Evolutionary conservation across 768 basidiomycete genomes (phyloP).

Genomic region (Russula vinacea): DNA sequence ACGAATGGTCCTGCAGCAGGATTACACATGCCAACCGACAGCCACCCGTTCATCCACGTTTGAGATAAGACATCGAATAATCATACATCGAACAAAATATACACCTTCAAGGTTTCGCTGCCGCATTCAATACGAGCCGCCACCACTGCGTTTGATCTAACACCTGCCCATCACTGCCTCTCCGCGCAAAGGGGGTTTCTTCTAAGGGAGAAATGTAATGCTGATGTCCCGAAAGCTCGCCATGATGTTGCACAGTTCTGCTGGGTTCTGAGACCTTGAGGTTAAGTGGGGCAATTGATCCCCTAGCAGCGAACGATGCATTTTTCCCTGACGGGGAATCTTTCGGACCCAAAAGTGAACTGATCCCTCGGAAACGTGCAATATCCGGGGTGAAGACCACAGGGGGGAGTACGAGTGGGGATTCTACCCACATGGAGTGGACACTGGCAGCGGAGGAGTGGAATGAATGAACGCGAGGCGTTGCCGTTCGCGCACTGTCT

Average conservation of each 20-base stretch:
- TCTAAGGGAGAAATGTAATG: not conserved
- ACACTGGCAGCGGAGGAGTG: slow-evolving; percentile 20
- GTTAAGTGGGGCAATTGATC: not conserved
- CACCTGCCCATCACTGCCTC: slow-evolving; percentile 10
- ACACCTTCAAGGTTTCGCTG: slow-evolving; percentile 2
- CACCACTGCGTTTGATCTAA: slow-evolving; percentile 19
- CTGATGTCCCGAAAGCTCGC: not conserved
- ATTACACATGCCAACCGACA: not conserved
- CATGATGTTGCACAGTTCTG: not conserved
- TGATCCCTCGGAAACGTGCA: not conserved
- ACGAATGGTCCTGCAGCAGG: not conserved
- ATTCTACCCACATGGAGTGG: slow-evolving; percentile 14
- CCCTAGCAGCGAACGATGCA: not conserved
- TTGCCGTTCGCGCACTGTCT: not conserved
- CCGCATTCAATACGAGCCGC: slow-evolving; percentile 20
- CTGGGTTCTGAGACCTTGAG: slow-evolving; percentile 5
- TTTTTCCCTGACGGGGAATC: not conserved
- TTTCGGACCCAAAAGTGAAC: not conserved
- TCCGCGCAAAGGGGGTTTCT: not conserved
- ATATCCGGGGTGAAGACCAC: not conserved
- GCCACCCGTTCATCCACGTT: not conserved
- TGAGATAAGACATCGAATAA: not conserved
- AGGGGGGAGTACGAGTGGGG: not conserved
- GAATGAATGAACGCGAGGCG: not conserved
- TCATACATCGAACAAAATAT: not conserved